Conservation (phyloP, 2,329 filamentous ascomycete species). For the Talaromyces pinophilus region DNA sequence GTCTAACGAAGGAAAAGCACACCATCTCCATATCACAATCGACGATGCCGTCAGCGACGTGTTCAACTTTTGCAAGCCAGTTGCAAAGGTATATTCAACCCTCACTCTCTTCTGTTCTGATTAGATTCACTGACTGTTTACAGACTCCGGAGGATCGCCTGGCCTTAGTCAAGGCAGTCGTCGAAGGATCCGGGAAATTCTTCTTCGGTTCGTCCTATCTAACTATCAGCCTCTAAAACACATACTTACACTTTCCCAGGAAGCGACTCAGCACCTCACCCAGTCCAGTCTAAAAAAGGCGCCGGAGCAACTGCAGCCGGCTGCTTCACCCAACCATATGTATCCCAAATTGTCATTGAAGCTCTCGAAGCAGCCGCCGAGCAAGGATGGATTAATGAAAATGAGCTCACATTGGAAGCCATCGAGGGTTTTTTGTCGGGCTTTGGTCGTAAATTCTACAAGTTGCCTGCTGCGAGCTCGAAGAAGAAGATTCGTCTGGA, state of each 20-base stretch:
- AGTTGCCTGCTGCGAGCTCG: constrained; percentile 48
- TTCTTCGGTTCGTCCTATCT: constrained; percentile 59
- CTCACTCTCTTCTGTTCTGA: too few relatives aligned
- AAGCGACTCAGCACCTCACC: constrained; percentile 71
- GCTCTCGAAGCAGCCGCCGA: constrained; percentile 59
- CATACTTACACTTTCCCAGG: constrained; percentile 31
- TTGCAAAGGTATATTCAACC: constrained; percentile 55
- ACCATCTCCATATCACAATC: constrained; percentile 78
- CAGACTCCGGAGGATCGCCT: constrained; percentile 67
- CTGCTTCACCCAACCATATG: constrained; percentile 64
- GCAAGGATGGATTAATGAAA: constrained; percentile 55
- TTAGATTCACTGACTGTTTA: neutral
- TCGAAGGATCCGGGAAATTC: constrained; percentile 59
- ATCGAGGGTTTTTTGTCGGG: constrained; percentile 60
- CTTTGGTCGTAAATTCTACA: constrained; percentile 61
- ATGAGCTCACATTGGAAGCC: constrained; percentile 56
- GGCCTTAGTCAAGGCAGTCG: constrained; percentile 66
- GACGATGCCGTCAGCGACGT: constrained; percentile 72
- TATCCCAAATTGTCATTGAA: constrained; percentile 60
- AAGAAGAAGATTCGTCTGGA: constrained; percentile 58
- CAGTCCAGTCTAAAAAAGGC: constrained; percentile 57
- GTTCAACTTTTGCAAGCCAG: constrained; percentile 78
- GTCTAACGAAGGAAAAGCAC: constrained; percentile 50
- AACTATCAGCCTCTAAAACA: neutral
- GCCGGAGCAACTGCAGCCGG: constrained; percentile 56